phyloP scores from a whole-genome alignment of 2,329 filamentous ascomycete species.

The Pseudogymnoascus sp. region DNA sequence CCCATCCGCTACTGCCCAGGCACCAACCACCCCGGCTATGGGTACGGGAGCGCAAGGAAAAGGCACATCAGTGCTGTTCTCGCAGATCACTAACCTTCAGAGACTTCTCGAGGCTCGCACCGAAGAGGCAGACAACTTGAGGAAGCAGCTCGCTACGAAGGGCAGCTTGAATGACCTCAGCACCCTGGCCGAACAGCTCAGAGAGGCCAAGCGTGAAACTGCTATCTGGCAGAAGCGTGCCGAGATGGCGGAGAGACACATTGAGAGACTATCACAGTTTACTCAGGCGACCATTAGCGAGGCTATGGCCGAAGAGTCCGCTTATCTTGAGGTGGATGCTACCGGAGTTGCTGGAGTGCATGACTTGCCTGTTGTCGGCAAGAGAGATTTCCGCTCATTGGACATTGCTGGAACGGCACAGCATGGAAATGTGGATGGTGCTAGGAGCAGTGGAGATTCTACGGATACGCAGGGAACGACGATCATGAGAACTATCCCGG shows the following conservation, averaged over 20 bases:
- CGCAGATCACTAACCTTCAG: conserved; percentile 42
- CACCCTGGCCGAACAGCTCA: conserved; percentile 40
- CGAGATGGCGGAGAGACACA: conserved; percentile 44
- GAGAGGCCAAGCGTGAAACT: conserved; percentile 34
- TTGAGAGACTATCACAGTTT: conserved; percentile 29
- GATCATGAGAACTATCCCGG: neutral
- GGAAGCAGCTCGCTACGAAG: conserved; percentile 35
- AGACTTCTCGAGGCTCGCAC: conserved; percentile 36
- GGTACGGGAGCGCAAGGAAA: neutral
- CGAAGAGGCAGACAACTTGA: conserved; percentile 39
- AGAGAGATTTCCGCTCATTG: neutral
- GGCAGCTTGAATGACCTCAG: conserved; percentile 29
- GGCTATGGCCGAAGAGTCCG: neutral
- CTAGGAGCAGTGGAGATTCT: neutral
- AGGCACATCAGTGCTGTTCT: conserved; percentile 32
- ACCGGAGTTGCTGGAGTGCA: neutral
- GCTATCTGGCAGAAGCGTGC: conserved; percentile 47
- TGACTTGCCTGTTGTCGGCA: neutral
- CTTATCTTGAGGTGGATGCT: neutral
- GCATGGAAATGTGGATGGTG: neutral
- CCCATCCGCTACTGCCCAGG: neutral
- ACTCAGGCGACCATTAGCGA: neutral
- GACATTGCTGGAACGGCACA: neutral
- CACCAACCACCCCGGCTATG: neutral
- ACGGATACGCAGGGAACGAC: neutral